Evolutionary conservation across 1,139 yeast species (phyloP), one percentile per base, ranked within the genome.

Genomic region (Eremothecium gossypii): DNA sequence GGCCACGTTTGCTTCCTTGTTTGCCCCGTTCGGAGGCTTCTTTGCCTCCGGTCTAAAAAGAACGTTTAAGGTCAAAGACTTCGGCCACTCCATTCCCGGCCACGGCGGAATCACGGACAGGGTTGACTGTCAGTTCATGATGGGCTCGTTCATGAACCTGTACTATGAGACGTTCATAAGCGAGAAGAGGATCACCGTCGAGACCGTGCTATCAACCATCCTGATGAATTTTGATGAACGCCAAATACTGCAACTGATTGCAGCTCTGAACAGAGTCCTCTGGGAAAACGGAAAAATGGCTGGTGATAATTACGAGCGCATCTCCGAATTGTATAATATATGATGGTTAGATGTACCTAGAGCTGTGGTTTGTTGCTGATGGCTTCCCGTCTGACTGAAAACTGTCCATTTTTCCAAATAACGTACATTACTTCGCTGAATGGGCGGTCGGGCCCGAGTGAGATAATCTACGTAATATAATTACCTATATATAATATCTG

Each of bases 11-110:
- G 98, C 99, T 7, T 89, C 97, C 1, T 73, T 93, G 51, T 83
- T 91, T 63, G 99, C 99, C 1, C 99, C 99, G 45, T 91, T 91
- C 61, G 99, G 99, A 42, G 99, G 99, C 1, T 91, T 91, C 64
- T 91, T 91, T 56, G 98, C 98, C 3, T 83, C 95, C 40, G 99
- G 98, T 10, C 73, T 93, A 55, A 91, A 91, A 69, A 79, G 99
- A 64, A 87, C 97, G n/a, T 89, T 91, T 68, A 84, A 93, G 56
- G 89, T 89, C 45, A 85, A 85, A 65, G 95, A 85, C 63, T 85
- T 85, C 58, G 95, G 95, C 47, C 89, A 84, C 59, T 83, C 95
- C 13, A 85, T 85, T 49, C 95, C 95, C 8, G 99, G 99, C 31
- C 99, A 91, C 60, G 99, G 99, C 48, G 99, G 99, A 51, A 79